A percentile compares a stretch with the other conserved stretches of the same genome.
These are phyloP conservation scores for Trametes cubensis DNA, from an alignment of 768 basidiomycete genomes.

Conservation along the genomic window DNA sequence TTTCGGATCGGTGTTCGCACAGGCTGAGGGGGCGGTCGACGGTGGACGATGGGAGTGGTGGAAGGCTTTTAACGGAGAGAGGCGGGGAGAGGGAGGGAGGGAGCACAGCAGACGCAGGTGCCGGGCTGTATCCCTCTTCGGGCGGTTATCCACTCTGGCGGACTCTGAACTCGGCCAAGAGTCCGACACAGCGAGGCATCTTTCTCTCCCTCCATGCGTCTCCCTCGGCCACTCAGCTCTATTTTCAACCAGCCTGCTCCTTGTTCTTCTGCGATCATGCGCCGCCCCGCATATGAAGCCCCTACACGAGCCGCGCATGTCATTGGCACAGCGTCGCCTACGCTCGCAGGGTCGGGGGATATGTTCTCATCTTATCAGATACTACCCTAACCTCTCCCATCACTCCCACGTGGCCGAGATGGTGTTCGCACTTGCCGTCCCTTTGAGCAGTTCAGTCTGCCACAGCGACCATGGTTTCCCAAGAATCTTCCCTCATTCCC, in stretches of 20 bases:
- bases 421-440: neutral
- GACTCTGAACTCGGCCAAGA: slow-evolving; percentile 8
- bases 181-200: slow-evolving; percentile 7
- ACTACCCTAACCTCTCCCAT: neutral
- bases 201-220: neutral
- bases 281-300: neutral
- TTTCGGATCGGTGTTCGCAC: neutral
- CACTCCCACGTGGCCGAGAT: slow-evolving; percentile 15
- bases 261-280: neutral
- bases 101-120: neutral
- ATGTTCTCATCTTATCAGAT: slow-evolving; percentile 27
- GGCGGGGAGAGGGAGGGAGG: neutral
- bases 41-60: neutral
- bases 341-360: slow-evolving; percentile 2
- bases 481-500: slow-evolving; percentile 29
- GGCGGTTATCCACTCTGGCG: slow-evolving; percentile 8
- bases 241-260: neutral
- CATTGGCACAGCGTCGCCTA: neutral
- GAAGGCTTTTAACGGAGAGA: neutral
- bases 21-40: neutral
- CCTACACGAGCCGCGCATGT: slow-evolving; percentile 7
- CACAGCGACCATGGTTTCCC: slow-evolving; percentile 16
- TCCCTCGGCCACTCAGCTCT: slow-evolving; percentile 3
- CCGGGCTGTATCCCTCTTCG: neutral
- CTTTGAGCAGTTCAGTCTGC: neutral